phyloP scores from a whole-genome alignment of 805 yeast genomes.

The Torulaspora delbrueckii region DNA sequence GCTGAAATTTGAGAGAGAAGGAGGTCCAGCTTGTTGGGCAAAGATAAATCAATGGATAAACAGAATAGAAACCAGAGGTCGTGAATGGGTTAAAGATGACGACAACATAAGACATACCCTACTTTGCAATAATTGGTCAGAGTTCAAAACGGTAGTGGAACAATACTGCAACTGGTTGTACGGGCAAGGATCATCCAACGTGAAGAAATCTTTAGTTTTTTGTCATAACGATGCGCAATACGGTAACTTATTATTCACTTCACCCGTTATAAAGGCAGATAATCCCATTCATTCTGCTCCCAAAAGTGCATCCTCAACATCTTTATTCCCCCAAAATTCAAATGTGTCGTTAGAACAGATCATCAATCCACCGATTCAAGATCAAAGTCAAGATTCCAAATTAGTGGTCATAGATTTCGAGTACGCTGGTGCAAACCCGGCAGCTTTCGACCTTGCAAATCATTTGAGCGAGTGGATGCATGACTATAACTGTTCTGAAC shows the following conservation, averaged over 20 bases:
- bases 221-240: constrained; percentile 97
- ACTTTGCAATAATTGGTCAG: constrained; percentile 39
- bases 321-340: constrained; percentile 30
- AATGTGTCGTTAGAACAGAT: constrained; percentile 30
- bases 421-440: constrained; percentile 84
- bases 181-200: constrained; percentile 28
- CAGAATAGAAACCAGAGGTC: constrained; percentile 37
- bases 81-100: constrained; percentile 37
- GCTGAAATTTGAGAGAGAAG: constrained; percentile 47
- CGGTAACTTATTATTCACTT: constrained; percentile 77
- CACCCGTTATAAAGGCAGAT: constrained; percentile 45
- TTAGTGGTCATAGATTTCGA: constrained; percentile 95
- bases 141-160: constrained; percentile 46
- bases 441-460: constrained; percentile 87
- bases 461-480: constrained; percentile 98
- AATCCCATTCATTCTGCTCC: constrained; percentile 16
- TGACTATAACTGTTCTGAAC: constrained; percentile 61
- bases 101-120: constrained; percentile 37
- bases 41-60: constrained; percentile 67
- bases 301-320: constrained; percentile 20
- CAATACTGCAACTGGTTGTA: constrained; percentile 62
- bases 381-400: constrained; percentile 54
- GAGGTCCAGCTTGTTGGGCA: constrained; percentile 67
- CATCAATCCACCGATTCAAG: constrained; percentile 37
- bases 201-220: constrained; percentile 57